Percentiles rank a stretch among this genome's conserved stretches.
phyloP scores from a whole-genome alignment of 2,329 filamentous ascomycete genomes.

The Sporothrix luriei region DNA sequence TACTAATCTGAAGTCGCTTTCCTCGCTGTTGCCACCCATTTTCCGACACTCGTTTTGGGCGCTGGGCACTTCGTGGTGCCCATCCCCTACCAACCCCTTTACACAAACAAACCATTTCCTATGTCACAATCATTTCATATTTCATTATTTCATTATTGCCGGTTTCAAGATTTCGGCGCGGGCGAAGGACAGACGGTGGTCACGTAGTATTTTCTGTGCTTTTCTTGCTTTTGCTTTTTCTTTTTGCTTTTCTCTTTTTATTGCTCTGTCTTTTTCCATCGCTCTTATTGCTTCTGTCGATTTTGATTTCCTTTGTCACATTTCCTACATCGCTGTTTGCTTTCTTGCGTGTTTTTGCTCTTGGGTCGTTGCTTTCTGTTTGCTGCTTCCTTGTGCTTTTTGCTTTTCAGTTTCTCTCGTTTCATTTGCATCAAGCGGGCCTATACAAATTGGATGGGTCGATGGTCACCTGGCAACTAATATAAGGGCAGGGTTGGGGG shows the following conservation, averaged over 20 bases:
- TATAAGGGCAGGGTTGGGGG: slow-evolving; percentile 46
- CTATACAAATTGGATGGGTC: slow-evolving; percentile 38
- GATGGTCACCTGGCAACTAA: slow-evolving; percentile 51
- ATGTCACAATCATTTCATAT: slow-evolving; percentile 43
- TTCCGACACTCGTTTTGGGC: slow-evolving; percentile 11
- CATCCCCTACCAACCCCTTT: slow-evolving; percentile 27
- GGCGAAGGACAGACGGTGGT: slow-evolving; percentile 34
- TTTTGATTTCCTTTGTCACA: slow-evolving; percentile 36
- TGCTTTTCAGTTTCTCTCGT: slow-evolving; percentile 12
- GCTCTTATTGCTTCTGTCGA: slow-evolving; percentile 9
- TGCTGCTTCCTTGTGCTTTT: slow-evolving; percentile 13
- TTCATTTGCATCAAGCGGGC: slow-evolving; percentile 37
- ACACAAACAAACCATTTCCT: slow-evolving; percentile 43
- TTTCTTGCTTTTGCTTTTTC: background rate
- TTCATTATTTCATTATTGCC: too few relatives aligned
- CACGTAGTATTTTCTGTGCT: slow-evolving; percentile 26
- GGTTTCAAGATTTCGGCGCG: slow-evolving; percentile 34
- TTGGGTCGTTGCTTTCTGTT: slow-evolving; percentile 36
- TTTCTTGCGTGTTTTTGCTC: slow-evolving; percentile 36
- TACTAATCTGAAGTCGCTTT: slow-evolving; percentile 51
- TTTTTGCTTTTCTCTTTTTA: slow-evolving; percentile 1
- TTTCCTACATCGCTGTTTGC: slow-evolving; percentile 36
- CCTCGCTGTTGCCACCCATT: slow-evolving; percentile 28
- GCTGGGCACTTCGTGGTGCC: background rate
- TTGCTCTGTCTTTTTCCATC: background rate